Base-by-base conservation (phyloP, 495 filamentous ascomycete species). In the Penicillium crystallinum region DNA sequence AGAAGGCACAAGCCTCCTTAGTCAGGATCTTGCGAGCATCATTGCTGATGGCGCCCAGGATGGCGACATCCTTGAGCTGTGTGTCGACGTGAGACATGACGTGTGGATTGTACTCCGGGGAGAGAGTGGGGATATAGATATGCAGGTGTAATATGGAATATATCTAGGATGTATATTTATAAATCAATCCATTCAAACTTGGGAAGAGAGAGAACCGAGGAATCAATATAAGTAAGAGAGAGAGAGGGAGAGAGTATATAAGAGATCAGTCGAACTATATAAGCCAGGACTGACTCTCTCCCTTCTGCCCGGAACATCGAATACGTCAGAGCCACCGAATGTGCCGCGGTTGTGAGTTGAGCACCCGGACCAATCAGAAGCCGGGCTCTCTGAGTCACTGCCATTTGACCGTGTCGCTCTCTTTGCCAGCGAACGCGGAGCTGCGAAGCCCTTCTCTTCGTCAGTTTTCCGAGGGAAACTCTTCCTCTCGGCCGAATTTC, bases 1-100 rank as follows among this genome's bases (percentile, higher is more conserved):
- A 81, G 77, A 97, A 99, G 53, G 89, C 90, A 51, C 88, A 86
- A 25, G 91, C 95, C 33, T 95, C 83, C 58, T 89, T 91, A 56
- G 81, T 97, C 50, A 98, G 83, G 72, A 98, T 91, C 77, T 93
- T 91, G 72, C 83, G 82, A 62, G 89, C 83, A 61, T 88, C 77
- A 46, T 91, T 87, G 60, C 79, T 81, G 63, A 97, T 74, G 33
- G 79, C 56, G 58, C 90, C 92, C 40, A 90, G 82, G 76, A 98
- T 80, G 67, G 84, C 79, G 55, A 96, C 93, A 73, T 90, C 90
- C 75, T 90, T 86, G 57, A 96, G 83, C 66, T 95, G 85, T 31
- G 74, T 64, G 52, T 95, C 88, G 65, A 81, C 77, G 58, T 77
- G 77, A 47, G 82, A 77, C 89, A 93, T 93, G 52, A 46, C 83